Evolutionary conservation across 305 asterid genomes (phyloP).

Genomic region (Solanum hybrid): DNA sequence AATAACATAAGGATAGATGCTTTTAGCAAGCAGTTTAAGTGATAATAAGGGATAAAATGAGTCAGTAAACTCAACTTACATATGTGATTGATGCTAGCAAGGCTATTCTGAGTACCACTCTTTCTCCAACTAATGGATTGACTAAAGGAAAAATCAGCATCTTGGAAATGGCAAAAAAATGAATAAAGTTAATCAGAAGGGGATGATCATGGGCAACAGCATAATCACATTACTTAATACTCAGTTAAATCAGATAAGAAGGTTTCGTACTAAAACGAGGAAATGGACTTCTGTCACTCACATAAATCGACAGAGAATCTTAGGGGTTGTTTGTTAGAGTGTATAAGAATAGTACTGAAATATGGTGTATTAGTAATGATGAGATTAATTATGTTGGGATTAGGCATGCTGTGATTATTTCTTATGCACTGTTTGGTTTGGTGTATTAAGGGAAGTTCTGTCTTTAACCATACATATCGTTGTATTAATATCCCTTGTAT

Average conservation of each 20-base stretch:
- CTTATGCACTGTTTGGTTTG: no score
- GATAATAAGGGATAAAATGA: neutral
- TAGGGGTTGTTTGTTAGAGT: neutral
- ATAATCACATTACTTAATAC: neutral
- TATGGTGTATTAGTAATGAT: neutral
- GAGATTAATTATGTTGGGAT: no score
- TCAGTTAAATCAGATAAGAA: neutral
- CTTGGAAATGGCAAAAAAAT: no score
- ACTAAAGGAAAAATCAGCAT: conserved; percentile 68
- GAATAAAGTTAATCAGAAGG: no score
- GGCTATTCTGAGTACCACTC: conserved; percentile 57
- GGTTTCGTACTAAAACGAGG: neutral
- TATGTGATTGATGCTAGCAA: conserved; percentile 62
- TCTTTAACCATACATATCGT: no score
- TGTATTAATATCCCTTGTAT: no score
- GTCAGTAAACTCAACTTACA: conserved; percentile 36
- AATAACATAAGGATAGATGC: neutral
- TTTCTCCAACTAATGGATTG: conserved; percentile 76
- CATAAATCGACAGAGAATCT: neutral
- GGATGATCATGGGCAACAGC: no score
- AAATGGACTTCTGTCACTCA: neutral
- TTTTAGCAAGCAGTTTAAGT: neutral
- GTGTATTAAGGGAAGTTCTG: no score
- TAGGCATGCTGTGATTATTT: no score
- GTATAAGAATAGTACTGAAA: neutral